These are phyloP conservation scores for Crucibulum laeve DNA, from an alignment of 768 basidiomycete species.

Conservation along the genomic window DNA sequence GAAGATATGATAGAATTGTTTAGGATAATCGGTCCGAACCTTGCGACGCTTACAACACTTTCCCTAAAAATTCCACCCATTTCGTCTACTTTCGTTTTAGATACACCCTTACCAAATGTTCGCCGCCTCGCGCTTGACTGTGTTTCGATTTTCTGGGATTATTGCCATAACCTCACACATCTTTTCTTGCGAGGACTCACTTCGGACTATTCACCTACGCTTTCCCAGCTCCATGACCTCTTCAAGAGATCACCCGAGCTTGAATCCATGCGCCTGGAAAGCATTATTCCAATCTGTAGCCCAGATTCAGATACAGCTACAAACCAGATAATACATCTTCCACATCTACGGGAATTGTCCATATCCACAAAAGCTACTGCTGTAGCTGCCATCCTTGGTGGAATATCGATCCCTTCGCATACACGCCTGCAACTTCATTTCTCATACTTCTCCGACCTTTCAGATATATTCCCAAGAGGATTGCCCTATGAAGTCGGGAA, in stretches of 20 bases:
- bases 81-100: constrained; percentile 16
- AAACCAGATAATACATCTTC: constrained; percentile 12
- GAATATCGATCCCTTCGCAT: constrained; percentile 13
- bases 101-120: constrained; percentile 21
- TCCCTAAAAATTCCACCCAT: constrained; percentile 29
- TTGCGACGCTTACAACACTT: constrained; percentile 23
- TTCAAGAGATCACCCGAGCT: constrained; percentile 27
- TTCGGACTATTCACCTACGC: constrained; percentile 24
- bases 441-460: constrained; percentile 19
- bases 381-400: constrained; percentile 21
- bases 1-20: constrained; percentile 28
- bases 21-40: constrained; percentile 16
- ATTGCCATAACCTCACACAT: constrained; percentile 24
- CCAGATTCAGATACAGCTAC: neutral
- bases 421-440: constrained; percentile 25
- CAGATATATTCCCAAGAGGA: constrained; percentile 21
- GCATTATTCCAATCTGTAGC: constrained; percentile 15
- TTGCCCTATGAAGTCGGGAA: constrained; percentile 10
- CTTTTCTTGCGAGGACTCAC: constrained; percentile 28
- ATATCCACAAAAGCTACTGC: constrained; percentile 20
- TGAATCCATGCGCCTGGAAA: constrained; percentile 26
- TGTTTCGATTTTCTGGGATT: constrained; percentile 29
- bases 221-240: constrained; percentile 26
- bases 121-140: constrained; percentile 27
- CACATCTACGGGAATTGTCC: constrained; percentile 22